Conservation (phyloP, 1,284 basidiomycete species). For the Phenoliferia sp. region DNA sequence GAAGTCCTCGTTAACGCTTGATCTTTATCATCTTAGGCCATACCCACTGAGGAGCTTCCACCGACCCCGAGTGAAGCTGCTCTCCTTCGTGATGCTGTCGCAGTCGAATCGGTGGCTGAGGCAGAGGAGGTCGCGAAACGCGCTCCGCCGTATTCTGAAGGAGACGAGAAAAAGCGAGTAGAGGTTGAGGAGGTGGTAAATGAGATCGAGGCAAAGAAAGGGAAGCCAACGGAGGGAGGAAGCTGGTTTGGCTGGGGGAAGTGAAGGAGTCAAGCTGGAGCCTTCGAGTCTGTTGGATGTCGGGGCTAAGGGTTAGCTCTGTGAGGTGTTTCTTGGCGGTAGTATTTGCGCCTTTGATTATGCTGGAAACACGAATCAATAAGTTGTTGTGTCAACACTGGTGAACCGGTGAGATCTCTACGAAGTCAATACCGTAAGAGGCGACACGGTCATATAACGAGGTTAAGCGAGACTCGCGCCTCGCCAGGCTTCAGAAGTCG, state of each 20-base stretch:
- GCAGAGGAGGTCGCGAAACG: conserved; percentile 7
- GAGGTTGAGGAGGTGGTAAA: not conserved
- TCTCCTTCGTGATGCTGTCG: conserved; percentile 17
- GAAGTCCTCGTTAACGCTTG: not conserved
- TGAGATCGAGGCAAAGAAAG: not conserved
- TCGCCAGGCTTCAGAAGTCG: too few species aligned
- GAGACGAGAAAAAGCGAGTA: not conserved
- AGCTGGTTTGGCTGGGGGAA: not conserved
- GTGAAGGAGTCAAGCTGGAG: not conserved
- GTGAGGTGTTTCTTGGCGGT: too few species aligned
- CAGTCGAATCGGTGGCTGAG: conserved; percentile 23
- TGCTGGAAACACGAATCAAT: too few species aligned
- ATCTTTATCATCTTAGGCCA: conserved; percentile 2
- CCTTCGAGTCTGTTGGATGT: not conserved
- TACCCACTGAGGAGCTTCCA: conserved; percentile 12
- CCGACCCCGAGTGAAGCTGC: conserved; percentile 21
- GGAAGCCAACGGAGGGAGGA: not conserved
- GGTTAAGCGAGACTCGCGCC: too few species aligned
- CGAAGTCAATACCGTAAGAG: too few species aligned
- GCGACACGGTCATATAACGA: too few species aligned
- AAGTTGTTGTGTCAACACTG: too few species aligned
- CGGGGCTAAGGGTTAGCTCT: too few species aligned
- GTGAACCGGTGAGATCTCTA: too few species aligned
- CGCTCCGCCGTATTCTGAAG: not conserved
- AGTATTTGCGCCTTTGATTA: too few species aligned